phyloP scores from a whole-genome alignment of 139 green algal species.

The Pycnococcus provasolii region DNA sequence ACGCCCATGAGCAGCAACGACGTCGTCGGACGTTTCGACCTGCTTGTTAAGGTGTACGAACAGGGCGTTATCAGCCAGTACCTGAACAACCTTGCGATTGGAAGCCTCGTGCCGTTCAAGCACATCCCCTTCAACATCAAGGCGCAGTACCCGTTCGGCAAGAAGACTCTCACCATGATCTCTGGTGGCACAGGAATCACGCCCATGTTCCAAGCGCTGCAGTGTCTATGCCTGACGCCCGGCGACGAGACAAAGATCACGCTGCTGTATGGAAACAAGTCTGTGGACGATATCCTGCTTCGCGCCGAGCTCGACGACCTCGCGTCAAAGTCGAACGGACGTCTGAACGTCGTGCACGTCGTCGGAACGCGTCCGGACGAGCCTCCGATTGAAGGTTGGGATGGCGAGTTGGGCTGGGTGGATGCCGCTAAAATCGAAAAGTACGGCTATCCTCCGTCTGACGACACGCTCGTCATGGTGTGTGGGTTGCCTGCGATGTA shows the following conservation, averaged over 20 bases:
- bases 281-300: conserved; percentile 9
- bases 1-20: conserved; percentile 7
- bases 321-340: not conserved
- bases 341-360: conserved; percentile 5
- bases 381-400: not conserved
- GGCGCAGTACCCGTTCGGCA: conserved; percentile 8
- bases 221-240: not conserved
- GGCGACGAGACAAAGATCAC: conserved; percentile 17
- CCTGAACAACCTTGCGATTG: conserved; percentile 8
- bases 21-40: conserved; percentile 2
- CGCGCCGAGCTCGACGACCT: conserved; percentile 8
- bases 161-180: conserved; percentile 20
- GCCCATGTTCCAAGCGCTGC: conserved; percentile 17
- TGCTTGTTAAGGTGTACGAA: conserved; percentile 23
- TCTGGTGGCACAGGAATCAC: conserved; percentile 20
- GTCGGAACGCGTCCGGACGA: not conserved
- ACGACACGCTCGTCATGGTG: conserved; percentile 3
- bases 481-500: conserved; percentile 9
- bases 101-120: conserved; percentile 9
- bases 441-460: not conserved
- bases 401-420: conserved; percentile 4
- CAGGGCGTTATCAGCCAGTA: conserved; percentile 16
- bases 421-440: conserved; percentile 6
- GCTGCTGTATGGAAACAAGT: conserved; percentile 15
- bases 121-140: conserved; percentile 15